Evolutionary conservation across 1,139 yeast species (phyloP), one percentile per base, ranked within the genome.

Genomic region (Zygoascus sp.): DNA sequence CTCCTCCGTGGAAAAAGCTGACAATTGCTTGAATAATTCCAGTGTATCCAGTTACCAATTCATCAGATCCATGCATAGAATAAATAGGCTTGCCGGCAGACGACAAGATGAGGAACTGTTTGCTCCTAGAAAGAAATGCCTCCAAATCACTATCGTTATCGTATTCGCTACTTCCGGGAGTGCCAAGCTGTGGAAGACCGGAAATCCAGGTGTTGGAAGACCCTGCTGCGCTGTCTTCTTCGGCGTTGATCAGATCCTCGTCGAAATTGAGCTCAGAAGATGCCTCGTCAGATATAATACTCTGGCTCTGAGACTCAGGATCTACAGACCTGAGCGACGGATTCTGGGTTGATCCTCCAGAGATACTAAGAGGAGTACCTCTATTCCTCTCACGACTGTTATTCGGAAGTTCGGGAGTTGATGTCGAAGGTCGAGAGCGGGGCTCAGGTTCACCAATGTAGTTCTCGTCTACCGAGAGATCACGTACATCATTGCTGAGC

Each of bases 71-170:
- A 60, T 82, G 76, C 72, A 84, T 72, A 1, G 95, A 79, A 64
- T 83, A 92, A 6, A 92, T 85, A 1, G 96, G 97, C 63, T 92
- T 92, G 0, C 98, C 98, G 0, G 97, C 96, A 2, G 82, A 69
- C 0, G 96, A 88, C n/a, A 92, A 70, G 5, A 92, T 79, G 54
- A 89, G 80, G 58, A 85, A 88, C 48, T 85, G 94, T 62, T 84
- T 85, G 45, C 73, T 65, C 70, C 75, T 37, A 56, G 53, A 48
- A 69, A 75, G 58, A 79, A 80, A 44, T 50, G 36, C 16, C 2
- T 44, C 48, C 17, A 35, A 19, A 21, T 43, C 46, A 23, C 40
- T 39, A 22, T 34, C 20, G 13, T 22, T 39, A 25, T 37, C 44
- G 9, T 45, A 28, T 6, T 17, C 23, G 19, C 41, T 30, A 9